Percentiles rank a stretch among this genome's conserved stretches.
phyloP scores from a whole-genome alignment of 179 eudicot species.

The Heliamphora pulchella region DNA sequence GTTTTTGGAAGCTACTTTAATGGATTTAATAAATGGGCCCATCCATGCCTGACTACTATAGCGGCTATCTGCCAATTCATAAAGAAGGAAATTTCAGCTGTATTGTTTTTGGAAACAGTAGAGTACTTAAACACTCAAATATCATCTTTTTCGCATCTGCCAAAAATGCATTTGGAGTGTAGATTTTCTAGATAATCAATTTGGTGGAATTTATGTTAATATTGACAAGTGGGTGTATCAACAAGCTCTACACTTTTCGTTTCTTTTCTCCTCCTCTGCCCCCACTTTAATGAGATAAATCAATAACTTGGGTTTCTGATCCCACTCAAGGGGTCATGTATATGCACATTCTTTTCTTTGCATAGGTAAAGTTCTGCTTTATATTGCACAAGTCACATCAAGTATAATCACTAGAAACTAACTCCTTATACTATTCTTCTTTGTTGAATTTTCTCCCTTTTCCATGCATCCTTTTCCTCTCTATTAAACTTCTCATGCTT shows the following conservation, averaged over 20 bases:
- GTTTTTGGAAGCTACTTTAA: not conserved
- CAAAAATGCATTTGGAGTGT: not conserved
- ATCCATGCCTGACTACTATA: not conserved
- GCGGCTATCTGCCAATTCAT: not conserved
- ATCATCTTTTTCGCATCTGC: not conserved
- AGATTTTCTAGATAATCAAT: not conserved
- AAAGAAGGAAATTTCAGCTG: not conserved
- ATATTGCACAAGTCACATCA: not conserved
- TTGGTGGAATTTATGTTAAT: not conserved
- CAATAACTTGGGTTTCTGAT: not conserved
- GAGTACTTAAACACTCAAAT: not conserved
- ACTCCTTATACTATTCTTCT: not conserved
- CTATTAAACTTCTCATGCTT: not conserved
- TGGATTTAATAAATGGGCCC: not conserved
- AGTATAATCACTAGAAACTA: not conserved
- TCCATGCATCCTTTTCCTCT: not conserved
- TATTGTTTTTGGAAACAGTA: not conserved
- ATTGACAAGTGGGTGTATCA: not conserved
- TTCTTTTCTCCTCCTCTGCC: not conserved
- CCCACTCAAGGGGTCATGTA: not conserved
- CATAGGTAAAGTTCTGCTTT: not conserved
- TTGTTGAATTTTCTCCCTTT: constrained; percentile 3
- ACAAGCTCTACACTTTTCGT: not conserved
- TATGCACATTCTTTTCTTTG: no score
- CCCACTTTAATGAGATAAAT: not conserved